Evolutionary conservation across 2,329 filamentous ascomycete species (phyloP), one percentile per base, ranked within the genome.

Genomic region (Setomelanomma holmii): DNA sequence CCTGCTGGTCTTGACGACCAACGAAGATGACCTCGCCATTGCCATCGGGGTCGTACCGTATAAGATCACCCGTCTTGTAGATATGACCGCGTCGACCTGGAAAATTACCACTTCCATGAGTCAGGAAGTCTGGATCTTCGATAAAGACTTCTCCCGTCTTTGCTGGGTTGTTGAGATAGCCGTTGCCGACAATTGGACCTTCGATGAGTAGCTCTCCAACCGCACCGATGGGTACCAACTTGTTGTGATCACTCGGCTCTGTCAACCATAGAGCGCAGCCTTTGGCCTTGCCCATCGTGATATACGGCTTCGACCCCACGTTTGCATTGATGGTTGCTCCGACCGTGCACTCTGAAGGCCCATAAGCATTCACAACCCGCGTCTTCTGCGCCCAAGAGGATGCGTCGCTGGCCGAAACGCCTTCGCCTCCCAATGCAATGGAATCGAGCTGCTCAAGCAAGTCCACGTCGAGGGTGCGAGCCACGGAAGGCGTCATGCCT

Each of bases 101-200:
- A 80, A 80, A 65, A 80, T 81, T 10, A 76, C 80, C 44, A 86
- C 77, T 71, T 87, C 89, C 45, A 88, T 48, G 87, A 77, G 60
- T 58, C 84, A 87, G 21, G 66, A 87, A 88, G 38, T 76, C 67
- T 0, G 81, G 77, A 21, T 87, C 86, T 1, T 86, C 73, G 12
- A 76, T 72, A 51, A 74, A 76, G 0, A 73, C 69, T 21, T 73
- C 70, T 1, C 66, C 66, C 2, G 73, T 75, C 45, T 75, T 75
- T 4, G 61, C 57, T 2, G 68, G 67, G 45, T 75, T 73, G 43
- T 73, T 69, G 17, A 75, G 46, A 22, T 75, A 75, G 4, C 72
- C 72, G 35, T 71, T 67, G 1, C 75, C 76, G 7, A 79, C 71
- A 23, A 75, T 83, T 0, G 82, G 82, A 0, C 84, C 84, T 59